phyloP scores from a whole-genome alignment of 257 asterid genomes.

The Linderniella brevidens region DNA sequence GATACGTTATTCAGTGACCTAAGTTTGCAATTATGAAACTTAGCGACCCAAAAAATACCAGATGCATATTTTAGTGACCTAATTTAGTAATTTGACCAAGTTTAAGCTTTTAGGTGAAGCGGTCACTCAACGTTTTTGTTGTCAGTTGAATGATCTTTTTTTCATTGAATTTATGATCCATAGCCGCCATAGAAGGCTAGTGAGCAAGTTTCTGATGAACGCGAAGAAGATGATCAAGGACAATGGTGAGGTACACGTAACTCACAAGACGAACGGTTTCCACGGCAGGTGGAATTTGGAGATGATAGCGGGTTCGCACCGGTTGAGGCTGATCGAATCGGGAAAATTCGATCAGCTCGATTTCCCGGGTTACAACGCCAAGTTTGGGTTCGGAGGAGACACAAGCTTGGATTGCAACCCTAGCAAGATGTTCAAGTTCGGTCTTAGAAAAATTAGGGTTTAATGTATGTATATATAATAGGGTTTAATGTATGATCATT shows the following conservation, averaged over 20 bases:
- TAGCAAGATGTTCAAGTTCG: conserved; percentile 22
- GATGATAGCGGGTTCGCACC: conserved; percentile 10
- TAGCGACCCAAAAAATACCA: no score
- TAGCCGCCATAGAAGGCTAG: conserved; percentile 12
- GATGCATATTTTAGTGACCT: no score
- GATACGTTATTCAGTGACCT: no score
- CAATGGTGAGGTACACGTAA: conserved; percentile 13
- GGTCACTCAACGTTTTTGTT: no score
- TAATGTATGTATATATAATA: no score
- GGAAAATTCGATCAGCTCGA: conserved; percentile 6
- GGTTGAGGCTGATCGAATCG: conserved; percentile 10
- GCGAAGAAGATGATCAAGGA: conserved; percentile 17
- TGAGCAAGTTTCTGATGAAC: conserved; percentile 17
- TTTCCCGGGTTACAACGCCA: conserved; percentile 23
- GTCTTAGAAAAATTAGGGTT: background rate
- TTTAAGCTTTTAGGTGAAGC: no score
- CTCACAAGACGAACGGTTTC: conserved; percentile 21
- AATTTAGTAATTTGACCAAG: no score
- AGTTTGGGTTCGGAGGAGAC: conserved; percentile 25
- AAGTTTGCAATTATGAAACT: no score
- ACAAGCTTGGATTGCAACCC: conserved; percentile 17
- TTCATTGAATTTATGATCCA: no score
- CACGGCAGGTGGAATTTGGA: conserved; percentile 15
- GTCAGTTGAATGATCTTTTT: no score
- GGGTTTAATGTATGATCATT: no score